These are phyloP conservation scores for Amyloporia xantha DNA, from an alignment of 768 basidiomycete genomes.

Conservation along the genomic window DNA sequence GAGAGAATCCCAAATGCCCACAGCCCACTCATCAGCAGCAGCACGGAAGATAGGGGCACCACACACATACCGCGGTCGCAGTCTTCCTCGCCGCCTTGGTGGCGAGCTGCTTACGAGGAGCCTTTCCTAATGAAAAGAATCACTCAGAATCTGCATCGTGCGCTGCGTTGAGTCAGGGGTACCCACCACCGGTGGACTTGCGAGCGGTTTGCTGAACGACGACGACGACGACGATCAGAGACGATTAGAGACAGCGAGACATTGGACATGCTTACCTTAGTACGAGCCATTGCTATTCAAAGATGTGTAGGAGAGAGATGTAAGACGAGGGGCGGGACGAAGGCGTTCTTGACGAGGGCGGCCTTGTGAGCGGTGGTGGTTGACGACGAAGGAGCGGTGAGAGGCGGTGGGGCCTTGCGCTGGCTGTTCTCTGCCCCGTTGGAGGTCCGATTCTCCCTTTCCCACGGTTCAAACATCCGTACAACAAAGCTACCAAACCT, in stretches of 20 bases:
- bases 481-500: constrained; percentile 13
- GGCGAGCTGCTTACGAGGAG: constrained; percentile 38
- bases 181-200: constrained; percentile 94
- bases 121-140: constrained; percentile 26
- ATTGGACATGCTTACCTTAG: constrained; percentile 64
- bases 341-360: constrained; percentile 11
- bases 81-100: constrained; percentile 41
- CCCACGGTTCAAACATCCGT: constrained; percentile 23
- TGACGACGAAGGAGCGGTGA: constrained; percentile 17
- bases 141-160: neutral
- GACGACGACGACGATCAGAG: constrained; percentile 23
- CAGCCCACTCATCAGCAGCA: constrained; percentile 15
- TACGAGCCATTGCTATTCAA: constrained; percentile 65
- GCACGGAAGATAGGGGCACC: constrained; percentile 5
- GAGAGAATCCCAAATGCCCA: constrained; percentile 9
- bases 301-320: constrained; percentile 14
- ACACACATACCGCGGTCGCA: constrained; percentile 23
- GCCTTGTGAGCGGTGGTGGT: constrained; percentile 18
- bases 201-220: constrained; percentile 88
- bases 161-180: constrained; percentile 10
- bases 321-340: constrained; percentile 14
- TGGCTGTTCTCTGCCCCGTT: constrained; percentile 17
- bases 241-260: constrained; percentile 1
- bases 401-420: constrained; percentile 16
- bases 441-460: constrained; percentile 22